Conservation (phyloP, 257 asterid species). For the Solanum corneliomulleri region DNA sequence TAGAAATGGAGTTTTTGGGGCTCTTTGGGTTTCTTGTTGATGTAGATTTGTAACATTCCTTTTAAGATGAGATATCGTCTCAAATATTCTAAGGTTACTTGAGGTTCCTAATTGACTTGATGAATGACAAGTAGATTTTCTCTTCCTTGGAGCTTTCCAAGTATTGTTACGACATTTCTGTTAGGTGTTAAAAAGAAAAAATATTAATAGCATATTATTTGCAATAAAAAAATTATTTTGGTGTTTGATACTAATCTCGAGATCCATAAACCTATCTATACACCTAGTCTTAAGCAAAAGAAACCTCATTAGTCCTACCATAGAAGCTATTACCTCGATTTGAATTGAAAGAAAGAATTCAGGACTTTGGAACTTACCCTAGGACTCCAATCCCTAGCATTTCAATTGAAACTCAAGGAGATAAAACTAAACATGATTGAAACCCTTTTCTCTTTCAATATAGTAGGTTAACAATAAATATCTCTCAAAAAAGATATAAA, state of each 20-base stretch:
- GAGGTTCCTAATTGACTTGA: not conserved
- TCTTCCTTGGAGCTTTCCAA: slow-evolving; percentile 8
- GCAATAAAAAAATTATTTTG: no score
- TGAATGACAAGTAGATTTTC: not conserved
- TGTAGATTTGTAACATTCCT: not conserved
- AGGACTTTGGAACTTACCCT: no score
- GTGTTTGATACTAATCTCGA: no score
- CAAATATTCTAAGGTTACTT: not conserved
- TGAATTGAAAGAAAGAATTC: no score
- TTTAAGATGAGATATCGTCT: not conserved
- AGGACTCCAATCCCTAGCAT: no score
- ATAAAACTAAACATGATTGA: no score
- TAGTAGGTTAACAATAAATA: not conserved
- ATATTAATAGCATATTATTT: no score
- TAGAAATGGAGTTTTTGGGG: not conserved
- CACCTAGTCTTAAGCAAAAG: no score
- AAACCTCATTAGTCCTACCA: no score
- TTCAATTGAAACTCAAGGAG: no score
- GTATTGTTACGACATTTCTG: slow-evolving; percentile 20
- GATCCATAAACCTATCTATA: no score
- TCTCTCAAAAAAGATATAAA: not conserved
- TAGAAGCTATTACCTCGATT: no score
- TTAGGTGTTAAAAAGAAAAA: not conserved
- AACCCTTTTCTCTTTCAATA: not conserved
- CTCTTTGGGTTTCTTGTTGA: not conserved